A percentile compares a stretch with the other conserved stretches of the same genome.
These are phyloP conservation scores for Solanum peruvianum DNA, from an alignment of 257 asterid genomes.

Conservation along the genomic window DNA sequence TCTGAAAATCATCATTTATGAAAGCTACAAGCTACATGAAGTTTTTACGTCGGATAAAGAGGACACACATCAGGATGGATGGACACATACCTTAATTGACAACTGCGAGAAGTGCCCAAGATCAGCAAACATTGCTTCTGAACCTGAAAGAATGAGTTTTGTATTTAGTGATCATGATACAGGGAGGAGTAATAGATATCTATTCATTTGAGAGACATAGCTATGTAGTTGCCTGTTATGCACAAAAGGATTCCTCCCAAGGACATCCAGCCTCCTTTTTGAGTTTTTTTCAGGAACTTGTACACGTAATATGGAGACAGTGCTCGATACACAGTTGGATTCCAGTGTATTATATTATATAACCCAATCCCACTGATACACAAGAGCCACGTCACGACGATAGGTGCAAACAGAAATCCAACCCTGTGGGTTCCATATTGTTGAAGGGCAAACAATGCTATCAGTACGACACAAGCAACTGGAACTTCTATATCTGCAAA, in stretches of 20 bases:
- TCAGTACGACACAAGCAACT: slow-evolving; percentile 64
- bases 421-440: slow-evolving; percentile 98
- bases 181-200: neutral
- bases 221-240: slow-evolving; percentile 53
- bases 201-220: neutral
- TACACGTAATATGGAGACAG: slow-evolving; percentile 82
- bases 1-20: neutral
- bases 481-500: slow-evolving; percentile 92
- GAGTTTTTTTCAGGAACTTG: slow-evolving; percentile 76
- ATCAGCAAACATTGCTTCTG: slow-evolving; percentile 99
- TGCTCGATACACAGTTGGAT: slow-evolving; percentile 74
- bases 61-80: neutral
- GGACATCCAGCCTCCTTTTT: slow-evolving; percentile 82
- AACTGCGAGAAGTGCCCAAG: slow-evolving; percentile 91
- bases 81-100: slow-evolving; percentile 54
- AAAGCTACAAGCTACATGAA: neutral
- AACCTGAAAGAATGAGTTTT: slow-evolving; percentile 40
- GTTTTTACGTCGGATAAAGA: neutral
- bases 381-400: slow-evolving; percentile 77
- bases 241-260: slow-evolving; percentile 88
- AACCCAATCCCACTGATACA: slow-evolving; percentile 80
- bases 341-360: slow-evolving; percentile 76
- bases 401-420: slow-evolving; percentile 91
- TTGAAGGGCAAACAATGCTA: slow-evolving; percentile 87
- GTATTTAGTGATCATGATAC: neutral